Percentiles rank a stretch among this genome's conserved stretches.
Evolutionary conservation across 2,329 filamentous ascomycete species (phyloP).

Genomic region (Rhynchosporium secalis): DNA sequence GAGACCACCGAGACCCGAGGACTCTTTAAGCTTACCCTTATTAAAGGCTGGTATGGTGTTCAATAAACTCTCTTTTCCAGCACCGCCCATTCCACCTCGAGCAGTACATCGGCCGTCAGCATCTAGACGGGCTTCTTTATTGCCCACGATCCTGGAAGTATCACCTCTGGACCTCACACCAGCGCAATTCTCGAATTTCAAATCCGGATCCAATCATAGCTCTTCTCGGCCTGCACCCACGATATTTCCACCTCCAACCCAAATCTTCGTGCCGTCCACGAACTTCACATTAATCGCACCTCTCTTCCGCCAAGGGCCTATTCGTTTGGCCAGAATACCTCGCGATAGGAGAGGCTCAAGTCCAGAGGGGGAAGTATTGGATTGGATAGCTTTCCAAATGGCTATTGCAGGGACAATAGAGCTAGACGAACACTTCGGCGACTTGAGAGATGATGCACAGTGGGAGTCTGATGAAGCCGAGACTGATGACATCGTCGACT

Average conservation of each 20-base stretch:
- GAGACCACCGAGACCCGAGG: not conserved
- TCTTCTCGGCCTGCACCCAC: slow-evolving; percentile 11
- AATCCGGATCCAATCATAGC: not conserved
- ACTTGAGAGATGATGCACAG: slow-evolving; percentile 20
- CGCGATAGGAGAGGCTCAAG: slow-evolving; percentile 29
- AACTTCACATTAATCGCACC: slow-evolving; percentile 52
- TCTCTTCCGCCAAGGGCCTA: slow-evolving; percentile 54
- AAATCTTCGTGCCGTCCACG: slow-evolving; percentile 44
- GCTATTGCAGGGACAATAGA: slow-evolving; percentile 59
- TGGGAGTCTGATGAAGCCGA: slow-evolving; percentile 28
- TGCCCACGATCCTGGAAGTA: slow-evolving; percentile 48
- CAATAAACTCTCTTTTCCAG: slow-evolving; percentile 37
- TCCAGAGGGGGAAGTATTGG: slow-evolving; percentile 50
- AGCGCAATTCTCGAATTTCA: slow-evolving; percentile 6
- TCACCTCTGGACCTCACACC: slow-evolving; percentile 25
- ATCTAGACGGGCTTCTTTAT: slow-evolving; percentile 30
- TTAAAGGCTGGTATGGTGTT: slow-evolving; percentile 22
- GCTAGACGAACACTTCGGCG: slow-evolving; percentile 42
- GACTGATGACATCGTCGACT: slow-evolving; percentile 29
- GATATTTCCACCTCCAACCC: slow-evolving; percentile 30
- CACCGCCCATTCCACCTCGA: slow-evolving; percentile 35
- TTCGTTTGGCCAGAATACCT: slow-evolving; percentile 49
- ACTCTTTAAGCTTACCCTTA: not conserved
- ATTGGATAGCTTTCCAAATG: slow-evolving; percentile 68
- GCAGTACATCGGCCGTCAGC: slow-evolving; percentile 25